A percentile compares a stretch with the other conserved stretches of the same genome.
Evolutionary conservation across 179 eudicot species (phyloP).

Genomic region (Patellifolia procumbens): DNA sequence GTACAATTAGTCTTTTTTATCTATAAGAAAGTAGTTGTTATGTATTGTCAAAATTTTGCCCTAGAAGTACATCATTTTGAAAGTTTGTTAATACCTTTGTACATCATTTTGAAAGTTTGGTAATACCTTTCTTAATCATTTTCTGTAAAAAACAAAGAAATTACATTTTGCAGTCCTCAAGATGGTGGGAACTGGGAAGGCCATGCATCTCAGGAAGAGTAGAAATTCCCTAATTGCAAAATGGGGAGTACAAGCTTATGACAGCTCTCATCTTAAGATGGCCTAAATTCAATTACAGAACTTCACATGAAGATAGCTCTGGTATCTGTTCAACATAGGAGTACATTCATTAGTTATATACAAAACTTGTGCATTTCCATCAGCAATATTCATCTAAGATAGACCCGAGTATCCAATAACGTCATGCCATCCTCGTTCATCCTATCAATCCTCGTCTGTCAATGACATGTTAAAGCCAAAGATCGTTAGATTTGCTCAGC

Average conservation of each 20-base stretch:
- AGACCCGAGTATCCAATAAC: conserved; percentile 15
- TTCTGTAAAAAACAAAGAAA: too few relatives aligned
- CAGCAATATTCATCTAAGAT: conserved; percentile 16
- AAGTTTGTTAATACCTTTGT: background rate
- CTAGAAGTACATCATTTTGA: too few relatives aligned
- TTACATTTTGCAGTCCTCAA: background rate
- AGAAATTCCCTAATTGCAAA: background rate
- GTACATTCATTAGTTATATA: conserved; percentile 9
- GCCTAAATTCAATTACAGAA: background rate
- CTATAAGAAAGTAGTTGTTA: too few relatives aligned
- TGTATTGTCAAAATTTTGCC: too few relatives aligned
- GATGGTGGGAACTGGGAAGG: background rate
- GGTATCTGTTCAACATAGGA: background rate
- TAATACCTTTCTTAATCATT: background rate
- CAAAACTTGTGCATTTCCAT: background rate
- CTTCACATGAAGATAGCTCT: background rate
- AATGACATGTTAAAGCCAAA: background rate
- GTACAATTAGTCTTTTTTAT: too few relatives aligned
- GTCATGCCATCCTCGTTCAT: background rate
- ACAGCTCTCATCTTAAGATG: background rate
- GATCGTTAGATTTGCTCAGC: background rate
- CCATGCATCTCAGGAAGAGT: too few relatives aligned
- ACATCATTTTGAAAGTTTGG: background rate
- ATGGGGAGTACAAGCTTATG: background rate
- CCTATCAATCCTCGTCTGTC: conserved; percentile 13